A percentile compares a stretch with the other conserved stretches of the same genome.
phyloP scores from a whole-genome alignment of 352 stramenopile species.

The Phytophthora gonapodyides region DNA sequence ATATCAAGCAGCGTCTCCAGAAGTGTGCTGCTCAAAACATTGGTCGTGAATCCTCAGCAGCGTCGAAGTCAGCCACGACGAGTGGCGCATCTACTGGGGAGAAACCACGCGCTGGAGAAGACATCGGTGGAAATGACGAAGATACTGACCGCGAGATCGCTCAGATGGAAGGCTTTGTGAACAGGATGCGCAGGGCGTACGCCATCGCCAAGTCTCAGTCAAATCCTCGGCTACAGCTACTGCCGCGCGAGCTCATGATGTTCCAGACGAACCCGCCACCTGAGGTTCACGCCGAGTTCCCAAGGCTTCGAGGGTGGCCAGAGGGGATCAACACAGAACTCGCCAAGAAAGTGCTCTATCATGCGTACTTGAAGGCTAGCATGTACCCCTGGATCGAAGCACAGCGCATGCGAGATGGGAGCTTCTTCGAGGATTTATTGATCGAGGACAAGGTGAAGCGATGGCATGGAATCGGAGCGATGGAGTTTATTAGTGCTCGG shows the following conservation, averaged over 20 bases:
- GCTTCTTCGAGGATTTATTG: conserved; percentile 5
- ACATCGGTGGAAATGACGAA: conserved; percentile 1
- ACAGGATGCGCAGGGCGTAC: conserved; percentile 1
- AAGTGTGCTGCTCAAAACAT: background rate
- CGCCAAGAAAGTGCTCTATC: conserved; percentile 26
- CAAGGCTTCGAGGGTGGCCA: conserved; percentile 29
- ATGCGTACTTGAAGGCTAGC: conserved; percentile 24
- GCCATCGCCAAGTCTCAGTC: background rate
- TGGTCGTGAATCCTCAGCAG: background rate
- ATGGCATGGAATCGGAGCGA: conserved; percentile 30
- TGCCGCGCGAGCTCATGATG: conserved; percentile 26
- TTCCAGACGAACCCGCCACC: conserved; percentile 12
- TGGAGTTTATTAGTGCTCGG: conserved; percentile 15
- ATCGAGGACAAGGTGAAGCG: conserved; percentile 17
- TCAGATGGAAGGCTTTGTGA: conserved; percentile 22
- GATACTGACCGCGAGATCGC: conserved; percentile 30
- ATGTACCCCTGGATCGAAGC: conserved; percentile 23
- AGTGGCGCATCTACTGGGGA: background rate
- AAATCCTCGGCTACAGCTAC: background rate
- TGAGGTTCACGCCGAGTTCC: conserved; percentile 27
- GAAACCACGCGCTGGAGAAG: background rate
- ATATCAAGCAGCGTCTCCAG: conserved; percentile 9
- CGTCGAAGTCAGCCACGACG: too few relatives aligned
- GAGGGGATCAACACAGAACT: conserved; percentile 23
- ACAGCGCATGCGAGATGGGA: conserved; percentile 13